phyloP scores from a whole-genome alignment of 352 stramenopile genomes.

The Bremia lactucae region DNA sequence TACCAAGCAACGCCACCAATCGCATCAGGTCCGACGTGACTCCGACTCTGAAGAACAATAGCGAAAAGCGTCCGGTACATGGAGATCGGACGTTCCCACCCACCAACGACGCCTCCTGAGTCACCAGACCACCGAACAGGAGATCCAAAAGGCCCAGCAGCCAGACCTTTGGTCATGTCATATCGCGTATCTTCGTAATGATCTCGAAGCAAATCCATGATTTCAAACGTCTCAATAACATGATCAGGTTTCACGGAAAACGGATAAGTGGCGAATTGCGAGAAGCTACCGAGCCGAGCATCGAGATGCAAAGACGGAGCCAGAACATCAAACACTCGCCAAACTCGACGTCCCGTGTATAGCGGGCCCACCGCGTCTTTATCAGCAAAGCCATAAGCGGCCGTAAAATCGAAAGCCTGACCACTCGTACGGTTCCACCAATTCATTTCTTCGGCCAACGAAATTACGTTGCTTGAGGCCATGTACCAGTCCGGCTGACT shows the following conservation, averaged over 20 bases:
- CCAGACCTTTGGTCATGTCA: conserved; percentile 75
- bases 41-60: conserved; percentile 59
- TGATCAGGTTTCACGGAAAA: conserved; percentile 81
- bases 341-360: conserved; percentile 79
- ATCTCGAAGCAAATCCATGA: conserved; percentile 82
- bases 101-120: conserved; percentile 37
- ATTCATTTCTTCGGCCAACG: conserved; percentile 72
- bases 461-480: conserved; percentile 79
- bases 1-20: conserved; percentile 60
- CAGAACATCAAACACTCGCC: conserved; percentile 78
- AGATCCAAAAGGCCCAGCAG: conserved; percentile 84
- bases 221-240: conserved; percentile 40
- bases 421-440: conserved; percentile 60
- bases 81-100: conserved; percentile 86
- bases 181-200: conserved; percentile 88
- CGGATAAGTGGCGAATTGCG: conserved; percentile 73
- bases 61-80: conserved; percentile 84
- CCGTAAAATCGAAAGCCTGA: conserved; percentile 59
- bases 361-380: conserved; percentile 48
- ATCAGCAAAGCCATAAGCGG: conserved; percentile 52
- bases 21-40: conserved; percentile 21
- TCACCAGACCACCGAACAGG: conserved; percentile 76
- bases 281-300: conserved; percentile 44
- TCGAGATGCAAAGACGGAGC: conserved; percentile 71
- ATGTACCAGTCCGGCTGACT: conserved; percentile 76